Evolutionary conservation across 2,329 filamentous ascomycete species (phyloP), one percentile per base, ranked within the genome.

Genomic region (Xylariaceae sp.): DNA sequence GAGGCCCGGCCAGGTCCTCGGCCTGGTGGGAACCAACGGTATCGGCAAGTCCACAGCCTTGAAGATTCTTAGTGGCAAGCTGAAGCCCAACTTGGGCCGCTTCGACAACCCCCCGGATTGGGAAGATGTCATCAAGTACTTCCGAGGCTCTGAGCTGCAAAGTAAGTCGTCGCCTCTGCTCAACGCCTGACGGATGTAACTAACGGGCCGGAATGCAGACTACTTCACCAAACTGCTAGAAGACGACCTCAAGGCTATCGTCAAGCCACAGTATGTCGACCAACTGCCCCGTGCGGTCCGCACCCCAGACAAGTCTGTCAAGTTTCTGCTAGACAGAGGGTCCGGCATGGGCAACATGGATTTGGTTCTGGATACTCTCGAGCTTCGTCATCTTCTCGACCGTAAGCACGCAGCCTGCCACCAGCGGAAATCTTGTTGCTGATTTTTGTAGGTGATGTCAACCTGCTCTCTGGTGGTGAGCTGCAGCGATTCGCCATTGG

Each of bases 31-130:
- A 71, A 97, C 94, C 63, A 99, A 99, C 83, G 94, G 95, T 90
- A 99, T 97, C 65, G 94, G 94, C 73, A 99, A 99, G 83, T 96
- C 90, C 76, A 99, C 94, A n/a, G 95, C 94, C 9, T 77, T 99
- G 71, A 99, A 99, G 80, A 96, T 99, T 70, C 84, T 99, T 64
- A 95, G 90, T 66, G 94, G 94, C 68, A 99, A 97, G 76, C 80
- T 99, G 65, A 99, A 99, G 83, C 94, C 94, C 52, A 99, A 99
- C 71, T 72, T 99, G 73, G 94, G 95, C 59, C 82, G 87, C 67
- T 96, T 88, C 69, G 91, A 97, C 60, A 95, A 97, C 72, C 92
- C 94, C 9, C 95, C 94, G 12, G 94, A 99, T 71, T 99, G 95
- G 94, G 91, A 97, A 75, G 94, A 97, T 73, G 95, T 99, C 53